Conservation (phyloP, 2,329 filamentous ascomycete genomes). For the Shiraia bambusicola region DNA sequence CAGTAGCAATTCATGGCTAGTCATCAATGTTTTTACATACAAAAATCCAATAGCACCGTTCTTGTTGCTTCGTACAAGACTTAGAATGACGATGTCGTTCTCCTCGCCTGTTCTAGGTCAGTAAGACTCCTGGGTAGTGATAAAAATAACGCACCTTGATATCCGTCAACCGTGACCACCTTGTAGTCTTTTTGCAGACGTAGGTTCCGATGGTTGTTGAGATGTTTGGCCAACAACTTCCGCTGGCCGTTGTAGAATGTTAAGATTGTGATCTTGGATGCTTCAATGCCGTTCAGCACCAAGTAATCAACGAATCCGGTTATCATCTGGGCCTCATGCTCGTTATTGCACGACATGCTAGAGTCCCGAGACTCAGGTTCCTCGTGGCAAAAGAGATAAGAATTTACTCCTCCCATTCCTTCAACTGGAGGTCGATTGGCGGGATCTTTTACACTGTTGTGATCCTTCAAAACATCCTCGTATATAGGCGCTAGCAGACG, state of each 20-base stretch:
- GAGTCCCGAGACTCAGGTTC: constrained; percentile 66
- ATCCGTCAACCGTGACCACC: constrained; percentile 82
- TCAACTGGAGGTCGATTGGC: constrained; percentile 54
- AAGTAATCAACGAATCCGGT: constrained; percentile 72
- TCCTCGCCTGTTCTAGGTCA: constrained; percentile 60
- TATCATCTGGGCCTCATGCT: constrained; percentile 74
- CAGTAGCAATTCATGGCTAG: too few relatives aligned
- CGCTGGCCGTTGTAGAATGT: constrained; percentile 89
- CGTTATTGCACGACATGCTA: constrained; percentile 68
- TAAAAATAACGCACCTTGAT: constrained; percentile 58
- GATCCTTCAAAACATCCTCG: constrained; percentile 56
- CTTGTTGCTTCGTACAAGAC: constrained; percentile 71
- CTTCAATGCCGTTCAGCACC: constrained; percentile 62
- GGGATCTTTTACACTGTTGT: constrained; percentile 53
- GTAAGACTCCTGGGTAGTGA: neutral
- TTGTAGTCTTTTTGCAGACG: constrained; percentile 45
- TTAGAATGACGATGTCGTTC: constrained; percentile 79
- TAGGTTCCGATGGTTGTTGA: constrained; percentile 50
- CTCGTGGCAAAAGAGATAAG: constrained; percentile 64
- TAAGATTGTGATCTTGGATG: constrained; percentile 70
- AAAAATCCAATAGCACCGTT: constrained; percentile 70
- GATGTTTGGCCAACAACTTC: constrained; percentile 59
- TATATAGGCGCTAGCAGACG: constrained; percentile 65
- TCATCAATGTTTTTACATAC: too few relatives aligned
- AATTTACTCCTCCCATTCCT: constrained; percentile 63